These are phyloP conservation scores for Tubosaeta sp. DNA, from an alignment of 768 basidiomycete genomes.

Conservation along the genomic window DNA sequence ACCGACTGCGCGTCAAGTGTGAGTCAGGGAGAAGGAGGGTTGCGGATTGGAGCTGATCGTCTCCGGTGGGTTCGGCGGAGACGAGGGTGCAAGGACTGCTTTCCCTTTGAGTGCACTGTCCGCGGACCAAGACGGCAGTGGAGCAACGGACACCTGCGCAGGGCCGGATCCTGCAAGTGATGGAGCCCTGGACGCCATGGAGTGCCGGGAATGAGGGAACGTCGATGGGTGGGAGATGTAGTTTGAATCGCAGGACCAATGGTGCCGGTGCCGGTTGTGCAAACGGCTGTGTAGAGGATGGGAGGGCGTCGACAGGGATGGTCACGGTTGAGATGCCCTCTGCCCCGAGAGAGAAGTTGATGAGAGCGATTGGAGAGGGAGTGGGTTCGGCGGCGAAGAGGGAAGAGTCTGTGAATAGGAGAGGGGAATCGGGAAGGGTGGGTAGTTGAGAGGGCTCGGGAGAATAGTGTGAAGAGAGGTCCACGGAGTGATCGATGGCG, in stretches of 20 bases:
- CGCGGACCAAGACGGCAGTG: slow-evolving; percentile 55
- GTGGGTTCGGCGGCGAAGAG: slow-evolving; percentile 28
- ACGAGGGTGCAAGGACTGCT: slow-evolving; percentile 35
- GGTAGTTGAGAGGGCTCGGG: slow-evolving; percentile 19
- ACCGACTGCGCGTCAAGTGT: slow-evolving; percentile 58
- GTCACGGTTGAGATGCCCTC: slow-evolving; percentile 65
- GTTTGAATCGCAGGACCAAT: slow-evolving; percentile 50
- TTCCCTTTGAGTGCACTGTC: slow-evolving; percentile 51
- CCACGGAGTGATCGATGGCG: slow-evolving; percentile 17
- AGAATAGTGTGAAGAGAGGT: slow-evolving; percentile 18
- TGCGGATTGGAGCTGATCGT: slow-evolving; percentile 43
- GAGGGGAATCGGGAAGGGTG: slow-evolving; percentile 28
- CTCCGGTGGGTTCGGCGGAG: slow-evolving; percentile 44
- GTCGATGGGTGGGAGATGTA: slow-evolving; percentile 55
- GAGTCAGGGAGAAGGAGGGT: slow-evolving; percentile 66
- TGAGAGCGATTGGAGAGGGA: slow-evolving; percentile 34
- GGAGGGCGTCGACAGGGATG: slow-evolving; percentile 54
- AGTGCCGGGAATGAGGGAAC: slow-evolving; percentile 49
- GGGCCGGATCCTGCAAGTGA: slow-evolving; percentile 55
- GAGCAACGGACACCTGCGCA: slow-evolving; percentile 53
- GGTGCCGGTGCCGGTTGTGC: slow-evolving; percentile 35
- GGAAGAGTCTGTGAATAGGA: slow-evolving; percentile 24
- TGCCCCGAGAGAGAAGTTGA: slow-evolving; percentile 49
- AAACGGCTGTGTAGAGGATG: slow-evolving; percentile 36
- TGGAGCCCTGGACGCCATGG: slow-evolving; percentile 58